Percentiles rank a stretch among this genome's conserved stretches.
Evolutionary conservation across 371 early-diverging fungal species (phyloP).

Genomic region (Mortierella sp.): DNA sequence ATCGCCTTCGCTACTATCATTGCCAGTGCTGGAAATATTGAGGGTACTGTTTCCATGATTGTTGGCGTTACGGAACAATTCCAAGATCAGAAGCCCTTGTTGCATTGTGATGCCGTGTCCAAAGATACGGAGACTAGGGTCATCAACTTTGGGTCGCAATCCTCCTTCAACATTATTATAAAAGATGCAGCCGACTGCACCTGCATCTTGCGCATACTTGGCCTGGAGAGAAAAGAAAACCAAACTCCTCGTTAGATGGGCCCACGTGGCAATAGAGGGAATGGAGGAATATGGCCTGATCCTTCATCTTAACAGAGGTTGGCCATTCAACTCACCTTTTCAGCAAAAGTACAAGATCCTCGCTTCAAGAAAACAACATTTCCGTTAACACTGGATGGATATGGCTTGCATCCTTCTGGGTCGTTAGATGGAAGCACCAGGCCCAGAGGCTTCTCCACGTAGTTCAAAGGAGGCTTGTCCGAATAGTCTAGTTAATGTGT

Average conservation of each 20-base stretch:
- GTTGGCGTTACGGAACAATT: constrained; percentile 18
- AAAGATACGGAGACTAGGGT: constrained; percentile 22
- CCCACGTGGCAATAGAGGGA: no score
- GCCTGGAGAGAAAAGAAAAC: constrained; percentile 7
- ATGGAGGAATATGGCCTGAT: no score
- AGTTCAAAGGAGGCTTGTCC: not conserved
- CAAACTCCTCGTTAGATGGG: no score
- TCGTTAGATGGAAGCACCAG: constrained; percentile 21
- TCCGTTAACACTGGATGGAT: constrained; percentile 43
- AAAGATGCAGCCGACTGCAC: constrained; percentile 71
- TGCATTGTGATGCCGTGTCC: constrained; percentile 32
- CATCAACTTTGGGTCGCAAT: constrained; percentile 44
- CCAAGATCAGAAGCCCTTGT: constrained; percentile 26
- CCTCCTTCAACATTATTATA: constrained; percentile 60
- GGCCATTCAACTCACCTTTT: constrained; percentile 54
- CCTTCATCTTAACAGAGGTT: not conserved
- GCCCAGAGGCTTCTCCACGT: constrained; percentile 8
- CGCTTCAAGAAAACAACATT: constrained; percentile 67
- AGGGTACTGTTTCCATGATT: constrained; percentile 43
- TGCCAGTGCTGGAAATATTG: not conserved
- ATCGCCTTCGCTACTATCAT: constrained; percentile 34
- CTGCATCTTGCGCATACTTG: constrained; percentile 65
- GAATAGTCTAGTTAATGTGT: not conserved
- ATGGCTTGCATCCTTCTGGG: constrained; percentile 62
- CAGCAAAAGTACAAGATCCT: constrained; percentile 64